Conservation (phyloP, 2,329 filamentous ascomycete genomes). For the Cylindrodendrum hubeiense region DNA sequence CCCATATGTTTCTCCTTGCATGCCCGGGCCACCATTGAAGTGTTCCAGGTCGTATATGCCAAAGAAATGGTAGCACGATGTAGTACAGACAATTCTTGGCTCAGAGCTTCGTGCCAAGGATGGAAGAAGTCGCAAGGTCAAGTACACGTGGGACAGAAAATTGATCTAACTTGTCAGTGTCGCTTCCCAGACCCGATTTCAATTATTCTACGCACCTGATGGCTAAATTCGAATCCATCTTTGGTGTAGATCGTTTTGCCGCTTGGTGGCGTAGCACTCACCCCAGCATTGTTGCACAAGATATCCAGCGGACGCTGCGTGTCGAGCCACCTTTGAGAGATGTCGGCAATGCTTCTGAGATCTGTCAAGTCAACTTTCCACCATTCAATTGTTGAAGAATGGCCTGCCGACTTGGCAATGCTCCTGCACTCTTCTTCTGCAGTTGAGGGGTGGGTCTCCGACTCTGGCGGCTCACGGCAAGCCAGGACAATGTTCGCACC, state of each 20-base stretch:
- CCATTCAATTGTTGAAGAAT: slow-evolving; percentile 17
- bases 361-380: slow-evolving; percentile 14
- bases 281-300: slow-evolving; percentile 15
- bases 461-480: slow-evolving; percentile 11
- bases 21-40: background rate
- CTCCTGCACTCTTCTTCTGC: slow-evolving; percentile 5
- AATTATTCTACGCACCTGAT: background rate
- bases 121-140: slow-evolving; percentile 11
- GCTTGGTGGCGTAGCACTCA: background rate
- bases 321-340: slow-evolving; percentile 1
- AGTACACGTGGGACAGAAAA: slow-evolving; percentile 9
- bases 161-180: slow-evolving; percentile 2
- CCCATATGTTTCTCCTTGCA: background rate
- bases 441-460: slow-evolving; percentile 6
- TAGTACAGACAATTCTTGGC: slow-evolving; percentile 9
- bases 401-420: background rate
- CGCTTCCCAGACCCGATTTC: no score
- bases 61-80: slow-evolving; percentile 3
- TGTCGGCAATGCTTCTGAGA: background rate
- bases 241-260: background rate
- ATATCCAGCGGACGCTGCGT: background rate
- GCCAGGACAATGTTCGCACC: slow-evolving; percentile 16
- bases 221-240: slow-evolving; percentile 2
- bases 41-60: slow-evolving; percentile 3
- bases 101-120: background rate